These are phyloP conservation scores for carrot (Daucus carota) DNA, from an alignment of 129 eudicot genomes.

Conservation along the genomic window DH1_v3.0 NC_030386.2:4379001-4379500, in stretches of 20 bases:
- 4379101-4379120: not conserved
- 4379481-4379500: constrained; percentile 61
- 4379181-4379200: constrained; percentile 3
- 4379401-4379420: constrained; percentile 30
- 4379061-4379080: not conserved
- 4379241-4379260: not conserved
- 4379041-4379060: not conserved
- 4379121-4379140: not conserved
- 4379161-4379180: not conserved
- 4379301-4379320: not conserved
- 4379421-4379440: constrained; percentile 68
- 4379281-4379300: not conserved
- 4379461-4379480: constrained; percentile 67
- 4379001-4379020: not conserved
- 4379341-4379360: not conserved
- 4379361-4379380: not conserved
- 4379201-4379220: not conserved
- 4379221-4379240: not conserved
- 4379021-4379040: constrained; percentile 8
- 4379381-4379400: constrained; percentile 8
- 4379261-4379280: not conserved
- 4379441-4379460: constrained; percentile 54
- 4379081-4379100: not conserved
- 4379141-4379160: not conserved
- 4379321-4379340: not conserved